Conservation (phyloP, 768 basidiomycete species). For the Coprinellus aureogranulatus region DNA sequence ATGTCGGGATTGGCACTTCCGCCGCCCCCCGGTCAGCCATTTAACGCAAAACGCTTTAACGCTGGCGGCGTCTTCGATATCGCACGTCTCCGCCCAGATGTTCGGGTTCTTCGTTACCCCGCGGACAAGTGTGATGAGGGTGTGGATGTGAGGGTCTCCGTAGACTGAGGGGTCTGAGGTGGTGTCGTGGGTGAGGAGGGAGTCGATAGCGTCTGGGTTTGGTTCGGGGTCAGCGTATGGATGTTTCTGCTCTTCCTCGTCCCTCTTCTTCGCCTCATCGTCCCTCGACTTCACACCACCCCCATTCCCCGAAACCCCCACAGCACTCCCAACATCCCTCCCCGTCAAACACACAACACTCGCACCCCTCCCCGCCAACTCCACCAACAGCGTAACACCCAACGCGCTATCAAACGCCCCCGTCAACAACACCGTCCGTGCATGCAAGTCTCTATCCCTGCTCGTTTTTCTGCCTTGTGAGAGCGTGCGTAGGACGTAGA, state of each 20-base stretch:
- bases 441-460: constrained; percentile 75
- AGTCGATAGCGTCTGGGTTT: no score
- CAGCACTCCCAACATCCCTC: constrained; percentile 44
- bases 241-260: no score
- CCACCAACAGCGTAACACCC: background rate
- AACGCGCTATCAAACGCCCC: constrained; percentile 31
- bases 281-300: no score
- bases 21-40: constrained; percentile 62
- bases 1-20: background rate
- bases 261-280: no score
- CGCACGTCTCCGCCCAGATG: constrained; percentile 78
- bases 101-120: constrained; percentile 69
- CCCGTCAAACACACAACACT: constrained; percentile 62
- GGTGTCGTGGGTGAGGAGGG: constrained; percentile 57
- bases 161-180: constrained; percentile 58
- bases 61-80: constrained; percentile 61
- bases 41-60: constrained; percentile 67
- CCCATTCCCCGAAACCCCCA: no score
- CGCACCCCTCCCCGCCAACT: constrained; percentile 5
- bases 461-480: constrained; percentile 66
- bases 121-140: constrained; percentile 66
- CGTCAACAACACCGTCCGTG: constrained; percentile 66
- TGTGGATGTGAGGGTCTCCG: constrained; percentile 20
- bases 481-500: constrained; percentile 55
- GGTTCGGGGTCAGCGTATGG: no score